Conservation (phyloP, 1,139 yeast genomes). For the Blastobotrys ciferrii region DNA sequence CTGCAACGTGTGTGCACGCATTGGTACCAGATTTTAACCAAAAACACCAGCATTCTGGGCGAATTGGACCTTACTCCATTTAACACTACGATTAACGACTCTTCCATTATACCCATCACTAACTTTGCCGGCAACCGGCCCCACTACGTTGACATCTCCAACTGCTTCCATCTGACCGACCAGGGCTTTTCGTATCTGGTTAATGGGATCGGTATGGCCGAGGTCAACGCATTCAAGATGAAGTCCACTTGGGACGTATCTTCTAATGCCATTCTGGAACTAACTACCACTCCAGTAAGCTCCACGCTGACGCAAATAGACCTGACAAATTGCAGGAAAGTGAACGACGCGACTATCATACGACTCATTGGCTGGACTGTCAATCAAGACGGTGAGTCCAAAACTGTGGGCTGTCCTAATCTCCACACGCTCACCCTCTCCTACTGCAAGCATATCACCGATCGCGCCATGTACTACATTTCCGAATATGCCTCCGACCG, state of each 20-base stretch:
- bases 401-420: slow-evolving; percentile 54
- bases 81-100: slow-evolving; percentile 60
- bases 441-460: slow-evolving; percentile 73
- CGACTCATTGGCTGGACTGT: slow-evolving; percentile 66
- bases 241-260: slow-evolving; percentile 73
- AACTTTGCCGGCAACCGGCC: slow-evolving; percentile 73
- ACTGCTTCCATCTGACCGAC: slow-evolving; percentile 75
- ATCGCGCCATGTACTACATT: slow-evolving; percentile 61
- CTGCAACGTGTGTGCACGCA: slow-evolving; percentile 55
- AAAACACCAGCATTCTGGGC: slow-evolving; percentile 52
- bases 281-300: slow-evolving; percentile 65
- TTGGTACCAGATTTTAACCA: slow-evolving; percentile 65
- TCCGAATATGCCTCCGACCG: slow-evolving; percentile 57
- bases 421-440: slow-evolving; percentile 56
- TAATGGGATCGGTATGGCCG: slow-evolving; percentile 67
- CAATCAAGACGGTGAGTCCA: slow-evolving; percentile 24
- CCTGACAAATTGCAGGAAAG: slow-evolving; percentile 69
- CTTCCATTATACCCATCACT: slow-evolving; percentile 54
- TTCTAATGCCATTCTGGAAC: slow-evolving; percentile 78
- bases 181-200: slow-evolving; percentile 70
- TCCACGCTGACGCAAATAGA: slow-evolving; percentile 57
- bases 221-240: slow-evolving; percentile 55
- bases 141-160: slow-evolving; percentile 56
- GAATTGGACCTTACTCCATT: slow-evolving; percentile 57
- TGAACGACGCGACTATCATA: slow-evolving; percentile 66